phyloP scores from a whole-genome alignment of 2,329 filamentous ascomycete genomes.

The Myriosclerotinia duriaeana region DNA sequence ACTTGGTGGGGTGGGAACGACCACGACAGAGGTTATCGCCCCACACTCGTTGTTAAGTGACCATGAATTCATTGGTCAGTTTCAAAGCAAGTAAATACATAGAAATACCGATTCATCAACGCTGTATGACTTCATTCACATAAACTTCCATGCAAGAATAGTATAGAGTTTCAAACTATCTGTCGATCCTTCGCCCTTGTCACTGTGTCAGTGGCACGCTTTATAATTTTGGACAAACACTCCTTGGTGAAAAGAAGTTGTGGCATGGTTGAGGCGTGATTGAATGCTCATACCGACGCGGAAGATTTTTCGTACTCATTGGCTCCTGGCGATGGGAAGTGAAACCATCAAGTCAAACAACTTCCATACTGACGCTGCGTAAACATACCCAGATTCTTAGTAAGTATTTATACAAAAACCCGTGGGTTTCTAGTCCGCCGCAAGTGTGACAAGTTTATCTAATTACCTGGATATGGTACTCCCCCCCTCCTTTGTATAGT shows the following conservation, averaged over 20 bases:
- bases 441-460: neutral
- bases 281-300: neutral
- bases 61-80: neutral
- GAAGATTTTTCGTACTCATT: neutral
- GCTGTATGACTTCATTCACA: neutral
- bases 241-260: neutral
- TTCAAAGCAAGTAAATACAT: neutral
- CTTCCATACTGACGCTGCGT: neutral
- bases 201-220: neutral
- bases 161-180: neutral
- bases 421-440: neutral
- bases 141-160: too few relatives aligned
- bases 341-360: neutral
- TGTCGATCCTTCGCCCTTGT: neutral
- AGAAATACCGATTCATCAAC: neutral
- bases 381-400: neutral
- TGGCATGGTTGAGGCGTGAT: neutral
- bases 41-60: slow-evolving; percentile 1
- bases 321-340: neutral
- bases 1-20: slow-evolving; percentile 7
- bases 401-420: neutral
- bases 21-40: neutral
- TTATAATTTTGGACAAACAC: neutral
- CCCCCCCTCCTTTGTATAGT: neutral
- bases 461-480: neutral